Evolutionary conservation across 768 basidiomycete genomes (phyloP), one percentile per base, ranked within the genome.

Genomic region (Asterophora lycoperdoides): DNA sequence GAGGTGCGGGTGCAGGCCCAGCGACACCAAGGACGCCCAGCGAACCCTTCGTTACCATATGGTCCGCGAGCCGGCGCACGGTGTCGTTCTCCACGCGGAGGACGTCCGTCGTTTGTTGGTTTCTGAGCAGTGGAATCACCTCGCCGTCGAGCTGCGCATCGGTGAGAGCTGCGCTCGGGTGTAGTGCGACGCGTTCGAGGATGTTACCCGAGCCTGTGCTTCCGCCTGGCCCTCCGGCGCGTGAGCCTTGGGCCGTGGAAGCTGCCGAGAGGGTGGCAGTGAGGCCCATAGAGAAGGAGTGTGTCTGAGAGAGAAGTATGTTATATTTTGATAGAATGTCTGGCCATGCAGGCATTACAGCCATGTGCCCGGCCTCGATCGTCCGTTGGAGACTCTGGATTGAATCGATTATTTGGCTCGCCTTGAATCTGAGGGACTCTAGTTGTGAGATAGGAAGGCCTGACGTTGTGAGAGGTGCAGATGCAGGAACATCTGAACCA

Each of bases 281-380:
- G 17, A 58, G 46, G 10, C 59, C 55, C 44, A 74, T 80, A 37
- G 83, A 84, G 57, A 93, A 82, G 56, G 76, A 85, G 60, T 88
- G 86, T 0, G 87, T 88, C 59, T 92, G 90, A 0, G 87, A 88
- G 47, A 92, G 77, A 20, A 93, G 75, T 54, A 89, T 76, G 56
- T 84, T 90, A 77, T 91, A 92, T 71, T 90, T 91, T 11, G 84
- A 82, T 46, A 92, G 74, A 46, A 93, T 80, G 59, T 92, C 89
- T 2, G 89, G 90, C 90, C 90, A 92, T 7, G 86, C 67, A 2
- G 84, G 82, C 81, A 90, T 89, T n/a, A 61, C 71, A 32, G 67
- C 68, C 37, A 72, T 75, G 32, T 79, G 73, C 10, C 76, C 77
- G 6, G 69, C 72, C 45, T 87, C 83, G 56, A 90, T 71, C 6